A percentile compares a stretch with the other conserved stretches of the same genome.
Evolutionary conservation across 1,139 yeast species (phyloP).

Genomic region (Sugiyamaella xylanicola): DNA sequence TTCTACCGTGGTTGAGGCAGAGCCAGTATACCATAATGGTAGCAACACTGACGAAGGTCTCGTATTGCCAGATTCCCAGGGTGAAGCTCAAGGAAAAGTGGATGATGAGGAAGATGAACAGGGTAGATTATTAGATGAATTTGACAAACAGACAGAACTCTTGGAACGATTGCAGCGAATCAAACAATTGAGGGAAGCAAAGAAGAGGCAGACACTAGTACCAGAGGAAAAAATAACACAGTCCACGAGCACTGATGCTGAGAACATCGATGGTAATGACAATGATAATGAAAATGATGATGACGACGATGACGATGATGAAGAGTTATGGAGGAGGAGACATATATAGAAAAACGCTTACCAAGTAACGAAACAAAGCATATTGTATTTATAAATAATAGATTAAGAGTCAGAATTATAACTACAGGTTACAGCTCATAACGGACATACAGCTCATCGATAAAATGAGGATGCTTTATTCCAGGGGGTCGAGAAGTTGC

Average conservation of each 20-base stretch:
- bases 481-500: constrained; percentile 66
- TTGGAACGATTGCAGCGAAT: constrained; percentile 19
- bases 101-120: constrained; percentile 20
- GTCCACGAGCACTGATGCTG: constrained; percentile 8
- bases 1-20: constrained; percentile 7
- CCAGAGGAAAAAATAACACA: too few species aligned
- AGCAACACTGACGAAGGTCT: neutral
- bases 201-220: neutral
- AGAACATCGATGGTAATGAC: constrained; percentile 23
- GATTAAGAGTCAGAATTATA: neutral
- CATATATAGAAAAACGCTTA: constrained; percentile 4
- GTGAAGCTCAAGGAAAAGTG: neutral
- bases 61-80: too few species aligned
- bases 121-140: constrained; percentile 21
- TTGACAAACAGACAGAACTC: constrained; percentile 26
- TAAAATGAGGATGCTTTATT: constrained; percentile 74
- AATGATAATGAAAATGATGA: constrained; percentile 7
- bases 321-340: constrained; percentile 22
- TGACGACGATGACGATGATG: constrained; percentile 24
- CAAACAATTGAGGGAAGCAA: constrained; percentile 18
- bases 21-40: constrained; percentile 1
- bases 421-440: constrained; percentile 42
- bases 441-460: constrained; percentile 70
- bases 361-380: constrained; percentile 3
- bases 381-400: constrained; percentile 4